A percentile compares a stretch with the other conserved stretches of the same genome.
phyloP scores from a whole-genome alignment of 441 rosid genomes.

The Geranium incanum region DNA sequence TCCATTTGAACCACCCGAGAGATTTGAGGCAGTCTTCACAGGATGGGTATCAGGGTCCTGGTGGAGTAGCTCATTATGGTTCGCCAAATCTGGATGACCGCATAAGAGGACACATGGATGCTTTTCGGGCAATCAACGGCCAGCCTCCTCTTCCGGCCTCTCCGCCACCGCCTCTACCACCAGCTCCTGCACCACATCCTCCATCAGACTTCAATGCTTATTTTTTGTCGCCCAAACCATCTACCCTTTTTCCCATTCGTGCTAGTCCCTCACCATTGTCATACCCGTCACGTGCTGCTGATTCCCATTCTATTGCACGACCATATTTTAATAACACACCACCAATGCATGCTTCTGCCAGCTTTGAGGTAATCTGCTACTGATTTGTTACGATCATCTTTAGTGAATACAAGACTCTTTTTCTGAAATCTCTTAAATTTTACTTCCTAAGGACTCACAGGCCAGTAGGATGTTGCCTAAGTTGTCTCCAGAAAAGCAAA shows the following conservation, averaged over 20 bases:
- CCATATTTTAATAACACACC: conserved; percentile 30
- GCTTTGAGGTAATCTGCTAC: conserved; percentile 35
- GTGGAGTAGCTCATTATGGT: conserved; percentile 13
- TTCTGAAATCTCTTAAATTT: conserved; percentile 11
- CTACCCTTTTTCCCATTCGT: conserved; percentile 46
- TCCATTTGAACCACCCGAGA: background rate
- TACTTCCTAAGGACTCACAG: conserved; percentile 28
- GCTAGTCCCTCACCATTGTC: conserved; percentile 29
- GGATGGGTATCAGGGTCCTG: background rate
- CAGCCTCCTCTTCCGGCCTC: conserved; percentile 70
- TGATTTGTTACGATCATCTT: background rate
- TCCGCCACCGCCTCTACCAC: conserved; percentile 60
- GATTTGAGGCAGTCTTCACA: conserved; percentile 12
- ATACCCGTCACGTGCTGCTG: conserved; percentile 18
- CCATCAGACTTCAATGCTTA: conserved; percentile 19
- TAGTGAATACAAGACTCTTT: background rate
- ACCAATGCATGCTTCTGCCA: conserved; percentile 25
- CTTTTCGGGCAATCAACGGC: conserved; percentile 1
- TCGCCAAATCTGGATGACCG: conserved; percentile 12
- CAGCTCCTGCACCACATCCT: conserved; percentile 30
- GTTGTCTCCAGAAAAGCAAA: conserved; percentile 43
- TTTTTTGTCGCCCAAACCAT: conserved; percentile 27
- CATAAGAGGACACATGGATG: conserved; percentile 10
- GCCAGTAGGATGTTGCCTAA: conserved; percentile 27
- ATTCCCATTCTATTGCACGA: conserved; percentile 8